phyloP scores from a whole-genome alignment of 2,329 filamentous ascomycete genomes.

The Cladosporium sp. region DNA sequence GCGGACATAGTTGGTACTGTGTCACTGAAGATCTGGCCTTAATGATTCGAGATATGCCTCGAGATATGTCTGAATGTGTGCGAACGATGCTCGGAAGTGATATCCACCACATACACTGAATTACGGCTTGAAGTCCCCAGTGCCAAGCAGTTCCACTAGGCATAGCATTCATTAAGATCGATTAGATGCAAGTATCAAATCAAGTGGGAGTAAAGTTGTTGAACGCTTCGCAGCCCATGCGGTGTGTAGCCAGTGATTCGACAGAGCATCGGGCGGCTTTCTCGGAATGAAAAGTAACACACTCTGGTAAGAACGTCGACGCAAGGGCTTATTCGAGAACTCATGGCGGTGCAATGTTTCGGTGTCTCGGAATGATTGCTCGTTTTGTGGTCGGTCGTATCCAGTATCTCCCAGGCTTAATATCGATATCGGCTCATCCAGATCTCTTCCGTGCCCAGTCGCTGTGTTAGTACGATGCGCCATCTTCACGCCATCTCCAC shows the following conservation, averaged over 20 bases:
- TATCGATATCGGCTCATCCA: not conserved
- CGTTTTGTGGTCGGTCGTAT: not conserved
- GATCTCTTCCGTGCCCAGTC: not conserved
- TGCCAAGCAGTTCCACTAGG: not conserved
- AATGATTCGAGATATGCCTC: not conserved
- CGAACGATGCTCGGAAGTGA: not conserved
- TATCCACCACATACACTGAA: not conserved
- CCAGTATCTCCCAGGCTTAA: not conserved
- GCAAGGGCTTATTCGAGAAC: not conserved
- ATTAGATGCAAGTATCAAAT: not conserved
- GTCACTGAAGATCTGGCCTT: not conserved
- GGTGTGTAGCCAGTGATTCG: not conserved
- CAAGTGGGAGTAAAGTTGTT: not conserved
- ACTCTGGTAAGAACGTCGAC: not conserved
- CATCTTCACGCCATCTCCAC: not conserved
- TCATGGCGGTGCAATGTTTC: not conserved
- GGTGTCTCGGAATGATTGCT: not conserved
- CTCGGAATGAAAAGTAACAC: not conserved
- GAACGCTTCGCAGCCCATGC: not conserved
- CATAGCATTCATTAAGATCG: not conserved
- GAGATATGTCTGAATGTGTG: not conserved
- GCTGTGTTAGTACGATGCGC: not conserved
- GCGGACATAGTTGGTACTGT: not conserved
- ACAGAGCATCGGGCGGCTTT: not conserved
- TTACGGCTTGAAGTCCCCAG: not conserved